phyloP scores from a whole-genome alignment of 345 rosid species.

The Salix arbutifolia region DNA sequence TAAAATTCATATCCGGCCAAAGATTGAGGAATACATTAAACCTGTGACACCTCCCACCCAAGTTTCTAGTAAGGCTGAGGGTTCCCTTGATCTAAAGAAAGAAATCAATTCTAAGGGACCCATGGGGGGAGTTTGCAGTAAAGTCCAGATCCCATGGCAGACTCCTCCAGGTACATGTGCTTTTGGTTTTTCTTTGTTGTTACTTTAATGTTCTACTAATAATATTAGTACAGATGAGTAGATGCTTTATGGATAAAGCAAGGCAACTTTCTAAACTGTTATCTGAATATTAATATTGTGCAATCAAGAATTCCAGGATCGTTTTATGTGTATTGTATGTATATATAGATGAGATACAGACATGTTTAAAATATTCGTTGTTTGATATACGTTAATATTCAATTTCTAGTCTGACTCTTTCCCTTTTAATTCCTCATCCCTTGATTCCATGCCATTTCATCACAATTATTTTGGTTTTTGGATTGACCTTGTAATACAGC shows the following conservation, averaged over 20 bases:
- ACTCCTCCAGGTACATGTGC: constrained; percentile 72
- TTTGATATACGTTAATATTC: neutral
- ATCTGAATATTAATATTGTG: neutral
- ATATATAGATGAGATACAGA: neutral
- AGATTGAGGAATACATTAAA: constrained; percentile 45
- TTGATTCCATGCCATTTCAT: neutral
- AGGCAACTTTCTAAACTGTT: neutral
- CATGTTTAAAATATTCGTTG: neutral
- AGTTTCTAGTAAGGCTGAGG: constrained; percentile 19
- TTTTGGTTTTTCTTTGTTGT: constrained; percentile 19
- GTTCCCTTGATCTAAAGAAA: constrained; percentile 25
- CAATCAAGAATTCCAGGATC: neutral
- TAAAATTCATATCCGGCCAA: constrained; percentile 27
- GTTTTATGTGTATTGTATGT: neutral
- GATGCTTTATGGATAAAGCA: constrained; percentile 8
- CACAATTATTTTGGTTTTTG: neutral
- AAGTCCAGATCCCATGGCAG: constrained; percentile 62
- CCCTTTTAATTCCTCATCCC: neutral
- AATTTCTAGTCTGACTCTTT: neutral
- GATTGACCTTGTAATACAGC: neutral
- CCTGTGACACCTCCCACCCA: constrained; percentile 17
- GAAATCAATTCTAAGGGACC: constrained; percentile 42
- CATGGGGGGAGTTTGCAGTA: constrained; percentile 42
- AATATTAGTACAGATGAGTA: constrained; percentile 10
- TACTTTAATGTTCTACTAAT: constrained; percentile 9